Percentiles rank a stretch among this genome's conserved stretches.
Conservation (phyloP, 2,329 filamentous ascomycete genomes). For the Diaporthe batatas region DNA sequence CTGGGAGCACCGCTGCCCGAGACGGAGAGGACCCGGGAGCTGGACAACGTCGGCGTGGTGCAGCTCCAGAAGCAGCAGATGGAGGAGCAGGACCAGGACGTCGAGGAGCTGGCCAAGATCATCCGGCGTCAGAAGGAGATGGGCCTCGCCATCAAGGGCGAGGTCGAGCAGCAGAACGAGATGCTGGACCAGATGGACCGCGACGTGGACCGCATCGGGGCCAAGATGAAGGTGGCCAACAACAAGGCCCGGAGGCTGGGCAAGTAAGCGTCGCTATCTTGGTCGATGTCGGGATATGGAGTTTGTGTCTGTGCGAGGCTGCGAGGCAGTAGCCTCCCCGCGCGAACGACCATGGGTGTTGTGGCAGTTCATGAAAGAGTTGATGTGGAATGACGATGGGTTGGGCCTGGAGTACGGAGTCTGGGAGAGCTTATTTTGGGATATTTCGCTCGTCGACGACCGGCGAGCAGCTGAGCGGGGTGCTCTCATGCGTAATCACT, state of each 20-base stretch:
- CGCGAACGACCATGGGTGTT: neutral
- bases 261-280: neutral
- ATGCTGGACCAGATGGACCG: slow-evolving; percentile 77
- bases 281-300: too few species aligned
- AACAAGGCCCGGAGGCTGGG: slow-evolving; percentile 75
- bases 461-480: neutral
- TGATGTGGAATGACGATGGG: neutral
- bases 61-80: slow-evolving; percentile 82
- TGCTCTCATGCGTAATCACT: neutral
- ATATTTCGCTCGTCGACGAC: neutral
- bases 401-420: slow-evolving; percentile 21
- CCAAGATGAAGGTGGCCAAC: slow-evolving; percentile 82
- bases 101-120: slow-evolving; percentile 76
- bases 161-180: slow-evolving; percentile 78
- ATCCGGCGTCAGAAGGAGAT: slow-evolving; percentile 82
- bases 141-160: slow-evolving; percentile 80
- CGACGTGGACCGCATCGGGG: slow-evolving; percentile 74
- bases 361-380: neutral
- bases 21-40: slow-evolving; percentile 80
- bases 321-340: too few species aligned
- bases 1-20: slow-evolving; percentile 80
- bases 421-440: neutral
- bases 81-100: slow-evolving; percentile 79
- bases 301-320: neutral
- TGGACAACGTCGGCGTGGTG: slow-evolving; percentile 81